Evolutionary conservation across 1,284 basidiomycete species (phyloP).

Genomic region (Moesziomyces parantarcticus): DNA sequence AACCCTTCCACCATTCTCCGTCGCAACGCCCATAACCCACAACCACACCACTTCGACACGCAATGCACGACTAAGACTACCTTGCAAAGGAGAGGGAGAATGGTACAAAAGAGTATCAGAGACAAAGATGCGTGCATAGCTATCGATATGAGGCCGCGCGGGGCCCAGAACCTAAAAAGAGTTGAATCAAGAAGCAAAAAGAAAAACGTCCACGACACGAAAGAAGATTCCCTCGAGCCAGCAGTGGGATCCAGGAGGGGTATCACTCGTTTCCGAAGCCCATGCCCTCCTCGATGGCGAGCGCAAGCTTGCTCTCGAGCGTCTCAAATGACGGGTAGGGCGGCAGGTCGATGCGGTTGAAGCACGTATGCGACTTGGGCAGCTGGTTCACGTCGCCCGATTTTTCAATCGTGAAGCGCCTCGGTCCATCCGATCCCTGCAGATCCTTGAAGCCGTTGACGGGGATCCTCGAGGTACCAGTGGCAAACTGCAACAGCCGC

Average conservation of each 20-base stretch:
- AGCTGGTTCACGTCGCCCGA: slow-evolving; percentile 64
- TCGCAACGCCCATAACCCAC: no score
- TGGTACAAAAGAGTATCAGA: no score
- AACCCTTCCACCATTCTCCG: no score
- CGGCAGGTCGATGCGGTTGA: slow-evolving; percentile 67
- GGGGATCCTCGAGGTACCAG: slow-evolving; percentile 94
- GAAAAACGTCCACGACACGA: background rate
- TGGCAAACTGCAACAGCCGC: slow-evolving; percentile 89
- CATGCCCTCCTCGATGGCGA: slow-evolving; percentile 66
- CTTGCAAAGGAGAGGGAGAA: no score
- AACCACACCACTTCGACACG: no score
- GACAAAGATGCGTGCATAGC: no score
- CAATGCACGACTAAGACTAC: no score
- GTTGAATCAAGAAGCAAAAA: no score
- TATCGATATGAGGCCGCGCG: no score
- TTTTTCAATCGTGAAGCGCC: slow-evolving; percentile 67
- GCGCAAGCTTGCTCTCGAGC: slow-evolving; percentile 65
- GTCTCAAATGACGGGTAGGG: slow-evolving; percentile 64
- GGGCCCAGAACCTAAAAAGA: no score
- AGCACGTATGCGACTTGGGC: slow-evolving; percentile 67
- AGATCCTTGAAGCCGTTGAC: slow-evolving; percentile 99
- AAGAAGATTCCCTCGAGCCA: background rate
- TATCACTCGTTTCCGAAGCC: slow-evolving; percentile 63
- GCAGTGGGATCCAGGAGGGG: no score
- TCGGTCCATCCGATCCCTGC: slow-evolving; percentile 93